Evolutionary conservation across 495 filamentous ascomycete species (phyloP).

Genomic region (Daldinia vernicosa): DNA sequence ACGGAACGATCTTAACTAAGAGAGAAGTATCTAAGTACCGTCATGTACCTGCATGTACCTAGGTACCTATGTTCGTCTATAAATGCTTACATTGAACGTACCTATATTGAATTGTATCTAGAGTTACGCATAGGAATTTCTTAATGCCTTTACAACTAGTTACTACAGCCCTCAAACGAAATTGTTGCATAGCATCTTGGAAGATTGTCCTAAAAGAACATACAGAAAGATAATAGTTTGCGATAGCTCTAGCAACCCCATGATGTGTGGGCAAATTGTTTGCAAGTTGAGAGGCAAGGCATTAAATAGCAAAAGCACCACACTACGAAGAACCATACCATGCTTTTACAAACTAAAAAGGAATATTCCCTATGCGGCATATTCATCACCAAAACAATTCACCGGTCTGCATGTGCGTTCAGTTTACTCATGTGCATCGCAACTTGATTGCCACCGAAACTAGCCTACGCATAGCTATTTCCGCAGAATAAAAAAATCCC

Average conservation of each 20-base stretch:
- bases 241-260: neutral
- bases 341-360: neutral
- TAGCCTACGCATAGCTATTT: slow-evolving; percentile 34
- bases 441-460: slow-evolving; percentile 41
- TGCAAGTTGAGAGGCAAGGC: neutral
- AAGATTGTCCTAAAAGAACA: too few species aligned
- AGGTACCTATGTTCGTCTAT: too few species aligned
- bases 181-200: neutral
- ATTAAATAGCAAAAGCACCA: neutral
- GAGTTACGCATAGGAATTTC: neutral
- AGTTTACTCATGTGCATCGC: slow-evolving; percentile 37
- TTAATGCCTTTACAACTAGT: neutral
- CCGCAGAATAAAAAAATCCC: slow-evolving; percentile 21
- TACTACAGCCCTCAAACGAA: neutral
- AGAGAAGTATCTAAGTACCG: slow-evolving; percentile 8
- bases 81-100: neutral
- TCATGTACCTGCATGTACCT: slow-evolving; percentile 5
- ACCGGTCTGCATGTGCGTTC: neutral
- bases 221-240: neutral
- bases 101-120: neutral
- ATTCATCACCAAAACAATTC: neutral
- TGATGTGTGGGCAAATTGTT: neutral
- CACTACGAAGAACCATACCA: neutral
- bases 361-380: neutral
- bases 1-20: neutral